A percentile compares a stretch with the other conserved stretches of the same genome.
phyloP scores from a whole-genome alignment of 345 rosid species.

The Arabis alpina region DNA sequence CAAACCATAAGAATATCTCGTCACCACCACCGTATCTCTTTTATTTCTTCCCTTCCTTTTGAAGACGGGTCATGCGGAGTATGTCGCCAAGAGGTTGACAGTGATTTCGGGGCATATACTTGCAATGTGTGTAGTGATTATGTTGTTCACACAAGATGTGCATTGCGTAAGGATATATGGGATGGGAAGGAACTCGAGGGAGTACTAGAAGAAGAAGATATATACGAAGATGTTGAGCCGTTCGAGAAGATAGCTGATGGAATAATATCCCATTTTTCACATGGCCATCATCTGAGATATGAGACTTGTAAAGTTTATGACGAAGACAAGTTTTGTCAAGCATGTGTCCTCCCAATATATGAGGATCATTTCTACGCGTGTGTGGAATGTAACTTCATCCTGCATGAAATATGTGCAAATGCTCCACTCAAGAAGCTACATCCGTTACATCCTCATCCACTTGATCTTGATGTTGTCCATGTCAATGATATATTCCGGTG shows the following conservation, averaged over 20 bases:
- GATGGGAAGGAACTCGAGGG: neutral
- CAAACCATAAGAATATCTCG: conserved; percentile 17
- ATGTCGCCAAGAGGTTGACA: neutral
- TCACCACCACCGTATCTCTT: conserved; percentile 2
- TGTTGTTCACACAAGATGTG: conserved; percentile 29
- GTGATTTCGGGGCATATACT: conserved; percentile 4
- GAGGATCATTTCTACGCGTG: neutral
- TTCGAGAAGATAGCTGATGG: neutral
- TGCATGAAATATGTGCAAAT: conserved; percentile 6
- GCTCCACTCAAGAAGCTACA: neutral
- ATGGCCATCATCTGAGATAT: neutral
- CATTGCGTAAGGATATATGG: neutral
- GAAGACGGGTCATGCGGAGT: conserved; percentile 7
- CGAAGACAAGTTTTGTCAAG: neutral
- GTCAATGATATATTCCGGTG: fast-evolving
- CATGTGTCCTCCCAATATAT: neutral
- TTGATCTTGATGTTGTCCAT: neutral
- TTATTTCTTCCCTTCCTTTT: neutral
- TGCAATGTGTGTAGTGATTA: conserved; percentile 6
- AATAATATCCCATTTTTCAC: conserved; percentile 17
- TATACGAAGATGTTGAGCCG: neutral
- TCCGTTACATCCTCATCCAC: neutral
- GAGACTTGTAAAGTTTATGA: neutral
- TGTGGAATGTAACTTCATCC: neutral
- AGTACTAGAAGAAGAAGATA: neutral